These are phyloP conservation scores for Vigna unguiculata DNA, from an alignment of 306 rosid species.

Conservation along the genomic window DNA sequence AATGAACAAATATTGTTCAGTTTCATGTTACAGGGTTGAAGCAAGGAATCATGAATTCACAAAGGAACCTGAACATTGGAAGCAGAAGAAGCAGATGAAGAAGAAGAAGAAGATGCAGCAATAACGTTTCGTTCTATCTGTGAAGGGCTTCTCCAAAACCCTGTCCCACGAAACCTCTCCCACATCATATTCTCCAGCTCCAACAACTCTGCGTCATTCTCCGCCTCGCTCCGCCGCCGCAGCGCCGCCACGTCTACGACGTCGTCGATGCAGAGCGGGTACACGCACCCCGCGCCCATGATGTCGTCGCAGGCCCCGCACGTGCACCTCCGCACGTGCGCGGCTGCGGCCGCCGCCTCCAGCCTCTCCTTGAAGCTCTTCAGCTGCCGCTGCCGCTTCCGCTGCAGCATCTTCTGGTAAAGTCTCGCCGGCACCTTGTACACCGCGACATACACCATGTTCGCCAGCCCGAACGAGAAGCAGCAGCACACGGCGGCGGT, in stretches of 20 bases:
- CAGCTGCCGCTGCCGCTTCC: slow-evolving; percentile 38
- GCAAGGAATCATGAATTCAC: background rate
- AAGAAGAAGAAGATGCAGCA: background rate
- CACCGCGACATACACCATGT: slow-evolving; percentile 60
- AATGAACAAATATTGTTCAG: too few species aligned
- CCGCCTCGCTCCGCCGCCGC: slow-evolving; percentile 27
- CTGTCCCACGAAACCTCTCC: slow-evolving; percentile 68
- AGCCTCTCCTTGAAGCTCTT: slow-evolving; percentile 29
- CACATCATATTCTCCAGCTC: slow-evolving; percentile 93
- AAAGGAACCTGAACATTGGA: background rate
- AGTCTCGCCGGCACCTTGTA: slow-evolving; percentile 82
- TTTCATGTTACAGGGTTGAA: background rate
- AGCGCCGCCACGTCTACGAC: slow-evolving; percentile 8
- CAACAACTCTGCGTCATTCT: slow-evolving; percentile 67
- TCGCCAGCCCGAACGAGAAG: slow-evolving; percentile 61
- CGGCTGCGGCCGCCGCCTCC: background rate
- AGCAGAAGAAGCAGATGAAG: background rate
- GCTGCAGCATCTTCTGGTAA: slow-evolving; percentile 53
- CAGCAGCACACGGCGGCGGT: slow-evolving; percentile 88
- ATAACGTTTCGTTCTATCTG: slow-evolving; percentile 46
- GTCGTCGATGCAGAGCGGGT: slow-evolving; percentile 4
- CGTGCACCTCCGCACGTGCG: slow-evolving; percentile 19
- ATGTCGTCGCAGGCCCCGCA: slow-evolving; percentile 50
- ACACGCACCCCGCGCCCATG: slow-evolving; percentile 45
- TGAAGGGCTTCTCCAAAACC: slow-evolving; percentile 92